Evolutionary conservation across 768 basidiomycete genomes (phyloP), one percentile per base, ranked within the genome.

Genomic region (Collybia mongolica): DNA sequence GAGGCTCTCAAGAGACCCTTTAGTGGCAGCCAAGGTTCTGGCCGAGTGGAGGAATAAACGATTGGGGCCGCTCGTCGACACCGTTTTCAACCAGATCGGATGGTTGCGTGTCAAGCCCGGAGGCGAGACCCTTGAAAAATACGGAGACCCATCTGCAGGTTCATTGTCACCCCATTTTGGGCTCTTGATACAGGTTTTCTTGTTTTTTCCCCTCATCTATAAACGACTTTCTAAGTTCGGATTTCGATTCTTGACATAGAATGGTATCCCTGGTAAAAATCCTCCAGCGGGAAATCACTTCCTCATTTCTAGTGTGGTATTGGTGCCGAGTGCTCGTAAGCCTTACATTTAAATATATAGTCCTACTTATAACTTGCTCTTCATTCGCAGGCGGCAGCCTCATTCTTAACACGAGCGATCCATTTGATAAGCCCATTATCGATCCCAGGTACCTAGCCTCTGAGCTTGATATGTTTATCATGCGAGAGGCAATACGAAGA

Each of bases 351-450:
- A 14, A 17, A 3, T 11, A 37, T 6, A 60, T 5, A 28, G 35
- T n/a, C 38, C 11, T 6, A 8, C 37, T 37, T 17, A 17, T 37
- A 17, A 32, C 24, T 32, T 28, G 36, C 36, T 17, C 4, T n/a
- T 45, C 29, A 24, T 22, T 54, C 3, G 39, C 58, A 23, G 64
- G 64, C 26, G 66, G 66, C 14, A 58, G 53, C 6, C 37, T 67
- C 2, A 57, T 55, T 3, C 14, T 79, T 51, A 71, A 61, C 44
- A 74, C 76, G 12, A 70, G 59, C 17, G 61, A 71, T 54, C 66
- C 75, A 14, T 80, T 80, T 61, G 68, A 66, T 44, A 46, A 58
- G 17, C 77, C 79, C 0, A 26, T 64, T 11, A 76, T 81, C 61
- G 68, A 80, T 56, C 74, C 75, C 0, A 70, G 71, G 46, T 72